Conservation (phyloP, 352 stramenopile genomes). For the Phytophthora hibernalis region DNA sequence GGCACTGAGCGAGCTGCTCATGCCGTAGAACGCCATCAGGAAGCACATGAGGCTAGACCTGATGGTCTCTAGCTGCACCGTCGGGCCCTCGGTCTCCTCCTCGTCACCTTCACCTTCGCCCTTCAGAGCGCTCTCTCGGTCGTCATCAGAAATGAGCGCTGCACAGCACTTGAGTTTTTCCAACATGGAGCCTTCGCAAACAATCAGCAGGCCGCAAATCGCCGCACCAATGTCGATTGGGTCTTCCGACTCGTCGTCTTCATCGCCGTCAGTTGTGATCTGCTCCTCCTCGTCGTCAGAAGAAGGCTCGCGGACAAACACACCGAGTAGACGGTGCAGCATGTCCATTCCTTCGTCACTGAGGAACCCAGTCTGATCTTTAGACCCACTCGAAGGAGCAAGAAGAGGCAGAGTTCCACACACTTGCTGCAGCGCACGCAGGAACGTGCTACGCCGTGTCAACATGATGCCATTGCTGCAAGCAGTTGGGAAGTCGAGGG, state of each 20-base stretch:
- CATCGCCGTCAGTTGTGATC: conserved; percentile 39
- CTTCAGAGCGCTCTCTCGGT: conserved; percentile 32
- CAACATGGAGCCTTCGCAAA: conserved; percentile 70
- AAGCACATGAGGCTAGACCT: conserved; percentile 76
- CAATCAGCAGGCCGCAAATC: conserved; percentile 70
- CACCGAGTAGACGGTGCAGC: conserved; percentile 63
- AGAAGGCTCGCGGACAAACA: conserved; percentile 65
- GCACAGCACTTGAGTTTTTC: conserved; percentile 65
- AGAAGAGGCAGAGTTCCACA: conserved; percentile 43
- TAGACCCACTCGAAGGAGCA: conserved; percentile 26
- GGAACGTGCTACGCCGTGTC: conserved; percentile 55
- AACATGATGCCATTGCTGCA: conserved; percentile 34
- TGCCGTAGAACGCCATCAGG: conserved; percentile 86
- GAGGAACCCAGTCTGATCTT: conserved; percentile 38
- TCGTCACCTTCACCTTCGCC: conserved; percentile 32
- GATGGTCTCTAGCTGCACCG: conserved; percentile 65
- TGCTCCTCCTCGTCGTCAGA: conserved; percentile 37
- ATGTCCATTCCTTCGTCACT: conserved; percentile 73
- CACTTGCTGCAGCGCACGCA: conserved; percentile 58
- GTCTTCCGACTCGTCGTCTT: conserved; percentile 61
- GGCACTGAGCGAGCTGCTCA: conserved; percentile 78
- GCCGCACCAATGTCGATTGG: conserved; percentile 58
- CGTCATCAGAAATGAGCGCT: conserved; percentile 42
- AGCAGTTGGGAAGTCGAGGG: conserved; percentile 38
- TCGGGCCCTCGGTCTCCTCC: conserved; percentile 11